Percentiles rank a stretch among this genome's conserved stretches.
Conservation (phyloP, 176 grass and related monocot genomes). For the Bothriochloa decipiens region DNA sequence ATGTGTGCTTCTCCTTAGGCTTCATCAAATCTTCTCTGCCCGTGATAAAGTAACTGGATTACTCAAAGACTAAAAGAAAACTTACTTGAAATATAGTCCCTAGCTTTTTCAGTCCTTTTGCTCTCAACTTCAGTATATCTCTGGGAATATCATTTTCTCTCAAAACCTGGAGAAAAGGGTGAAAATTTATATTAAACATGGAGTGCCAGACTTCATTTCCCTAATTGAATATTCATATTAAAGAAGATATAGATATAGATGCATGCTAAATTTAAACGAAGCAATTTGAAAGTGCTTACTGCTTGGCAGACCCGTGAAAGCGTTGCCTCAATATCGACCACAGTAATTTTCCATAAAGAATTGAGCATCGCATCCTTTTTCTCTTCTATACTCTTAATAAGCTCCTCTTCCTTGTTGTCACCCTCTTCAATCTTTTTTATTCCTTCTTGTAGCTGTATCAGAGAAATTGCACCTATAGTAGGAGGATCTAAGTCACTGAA, state of each 20-base stretch:
- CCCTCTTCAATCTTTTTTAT: constrained; percentile 75
- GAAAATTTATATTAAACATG: not conserved
- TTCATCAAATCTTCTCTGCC: not conserved
- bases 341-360: constrained; percentile 98
- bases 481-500: not conserved
- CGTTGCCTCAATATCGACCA: constrained; percentile 85
- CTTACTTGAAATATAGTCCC: constrained; percentile 95
- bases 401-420: constrained; percentile 62
- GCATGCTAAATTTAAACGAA: not conserved
- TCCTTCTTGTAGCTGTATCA: constrained; percentile 90
- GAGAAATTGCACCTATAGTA: constrained; percentile 68
- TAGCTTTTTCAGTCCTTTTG: constrained; percentile 80
- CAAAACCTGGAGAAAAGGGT: constrained; percentile 62
- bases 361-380: constrained; percentile 92
- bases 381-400: constrained; percentile 68
- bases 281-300: constrained; percentile 51
- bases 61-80: not conserved
- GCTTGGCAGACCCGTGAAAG: constrained; percentile 84
- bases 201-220: not conserved
- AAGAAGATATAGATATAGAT: not conserved
- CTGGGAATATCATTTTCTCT: constrained; percentile 68
- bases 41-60: not conserved
- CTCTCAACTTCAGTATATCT: constrained; percentile 70
- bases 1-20: not conserved
- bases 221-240: not conserved